Conservation (phyloP, 164 flowering plant species). For the Sextonia rubra region DNA sequence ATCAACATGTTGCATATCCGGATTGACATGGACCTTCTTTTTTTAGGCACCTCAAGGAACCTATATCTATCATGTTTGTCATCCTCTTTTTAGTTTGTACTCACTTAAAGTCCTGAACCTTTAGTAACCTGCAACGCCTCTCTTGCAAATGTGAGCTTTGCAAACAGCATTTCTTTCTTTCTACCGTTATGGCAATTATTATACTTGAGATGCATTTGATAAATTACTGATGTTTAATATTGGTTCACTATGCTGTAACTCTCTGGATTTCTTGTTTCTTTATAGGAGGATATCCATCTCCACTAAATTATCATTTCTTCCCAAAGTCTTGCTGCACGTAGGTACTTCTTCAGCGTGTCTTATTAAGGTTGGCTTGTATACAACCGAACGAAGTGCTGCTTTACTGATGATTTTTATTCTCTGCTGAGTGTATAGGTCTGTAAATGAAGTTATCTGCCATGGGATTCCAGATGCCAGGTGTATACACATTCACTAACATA, state of each 20-base stretch:
- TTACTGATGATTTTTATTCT: conserved; percentile 7
- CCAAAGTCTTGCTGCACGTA: conserved; percentile 99
- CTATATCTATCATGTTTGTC: background rate
- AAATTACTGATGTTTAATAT: background rate
- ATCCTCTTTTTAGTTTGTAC: background rate
- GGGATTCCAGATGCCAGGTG: conserved; percentile 99
- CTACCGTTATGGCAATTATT: background rate
- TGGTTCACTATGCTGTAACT: background rate
- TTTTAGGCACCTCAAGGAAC: background rate
- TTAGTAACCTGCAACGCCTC: background rate
- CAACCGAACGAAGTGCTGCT: background rate
- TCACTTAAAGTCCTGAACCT: background rate
- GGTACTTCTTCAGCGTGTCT: conserved; percentile 45
- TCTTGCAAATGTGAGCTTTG: too few species aligned
- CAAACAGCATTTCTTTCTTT: background rate
- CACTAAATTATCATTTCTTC: conserved; percentile 89
- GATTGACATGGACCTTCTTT: background rate
- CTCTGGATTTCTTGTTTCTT: background rate
- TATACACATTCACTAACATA: too few species aligned
- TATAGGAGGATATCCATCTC: conserved; percentile 97
- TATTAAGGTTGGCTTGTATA: conserved; percentile 1
- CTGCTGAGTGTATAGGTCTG: conserved; percentile 53
- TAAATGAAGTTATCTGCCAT: conserved; percentile 98
- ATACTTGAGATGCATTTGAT: background rate
- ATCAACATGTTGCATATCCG: background rate